A percentile compares a stretch with the other conserved stretches of the same genome.
phyloP scores from a whole-genome alignment of 1,284 basidiomycete genomes.

The Sanghuangporus weigelae region DNA sequence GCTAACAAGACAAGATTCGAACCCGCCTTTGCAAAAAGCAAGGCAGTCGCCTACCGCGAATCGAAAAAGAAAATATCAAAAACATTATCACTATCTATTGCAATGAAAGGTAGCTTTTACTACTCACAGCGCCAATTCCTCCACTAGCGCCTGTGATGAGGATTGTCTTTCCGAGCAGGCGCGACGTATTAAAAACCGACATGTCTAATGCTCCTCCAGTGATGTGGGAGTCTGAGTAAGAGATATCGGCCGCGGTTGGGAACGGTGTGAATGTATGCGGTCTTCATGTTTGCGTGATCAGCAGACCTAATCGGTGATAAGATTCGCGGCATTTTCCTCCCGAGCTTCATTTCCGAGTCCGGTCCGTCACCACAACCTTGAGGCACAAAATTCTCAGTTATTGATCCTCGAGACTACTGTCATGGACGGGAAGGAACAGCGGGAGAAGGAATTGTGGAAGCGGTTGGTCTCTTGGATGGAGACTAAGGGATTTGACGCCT shows the following conservation, averaged over 20 bases:
- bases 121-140: constrained; percentile 72
- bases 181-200: constrained; percentile 75
- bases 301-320: background rate
- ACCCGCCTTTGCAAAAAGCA: constrained; percentile 81
- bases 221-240: background rate
- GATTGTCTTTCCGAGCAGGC: constrained; percentile 79
- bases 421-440: background rate
- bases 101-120: background rate
- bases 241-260: background rate
- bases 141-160: constrained; percentile 83
- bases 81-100: background rate
- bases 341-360: too few relatives aligned
- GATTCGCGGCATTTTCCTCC: background rate
- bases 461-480: constrained; percentile 52
- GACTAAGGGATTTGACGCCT: constrained; percentile 44
- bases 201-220: constrained; percentile 32
- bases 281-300: background rate
- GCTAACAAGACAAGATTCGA: constrained; percentile 75
- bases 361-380: background rate
- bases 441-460: constrained; percentile 35
- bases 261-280: background rate
- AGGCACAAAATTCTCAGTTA: background rate
- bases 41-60: constrained; percentile 61
- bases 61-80: constrained; percentile 6
- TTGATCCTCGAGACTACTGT: background rate